Evolutionary conservation across 345 rosid species (phyloP).

Genomic region (Laguncularia racemosa): DNA sequence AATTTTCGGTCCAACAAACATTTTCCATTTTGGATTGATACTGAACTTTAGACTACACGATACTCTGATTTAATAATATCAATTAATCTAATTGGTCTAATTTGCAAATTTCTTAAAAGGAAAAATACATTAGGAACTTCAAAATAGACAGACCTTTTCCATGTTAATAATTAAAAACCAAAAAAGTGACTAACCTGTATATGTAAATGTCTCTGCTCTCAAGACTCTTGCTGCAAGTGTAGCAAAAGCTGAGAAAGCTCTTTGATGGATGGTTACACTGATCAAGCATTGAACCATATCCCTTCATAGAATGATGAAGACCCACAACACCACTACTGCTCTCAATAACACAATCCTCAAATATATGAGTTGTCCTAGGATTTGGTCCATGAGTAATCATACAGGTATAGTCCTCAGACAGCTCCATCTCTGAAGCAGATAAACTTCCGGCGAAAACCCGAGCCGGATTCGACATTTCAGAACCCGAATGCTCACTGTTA

Average conservation of each 20-base stretch:
- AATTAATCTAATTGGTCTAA: no score
- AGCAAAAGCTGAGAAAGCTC: conserved; percentile 69
- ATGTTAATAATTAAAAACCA: no score
- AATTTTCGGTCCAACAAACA: no score
- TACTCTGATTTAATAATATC: no score
- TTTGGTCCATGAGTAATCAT: conserved; percentile 78
- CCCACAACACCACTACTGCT: conserved; percentile 48
- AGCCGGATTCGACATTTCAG: conserved; percentile 23
- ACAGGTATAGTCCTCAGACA: conserved; percentile 91
- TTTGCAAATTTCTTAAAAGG: no score
- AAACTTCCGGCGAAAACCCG: conserved; percentile 9
- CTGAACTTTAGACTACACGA: no score
- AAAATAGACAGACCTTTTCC: no score
- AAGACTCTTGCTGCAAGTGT: conserved; percentile 70
- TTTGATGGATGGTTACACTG: conserved; percentile 28
- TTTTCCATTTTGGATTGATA: no score
- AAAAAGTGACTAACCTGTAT: conserved; percentile 58
- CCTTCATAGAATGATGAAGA: conserved; percentile 27
- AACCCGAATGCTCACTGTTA: no score
- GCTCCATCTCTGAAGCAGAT: conserved; percentile 55
- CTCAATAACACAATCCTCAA: conserved; percentile 67
- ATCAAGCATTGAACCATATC: conserved; percentile 15
- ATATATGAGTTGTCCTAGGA: conserved; percentile 84
- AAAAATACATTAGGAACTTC: no score
- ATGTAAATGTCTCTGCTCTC: conserved; percentile 83